A percentile compares a stretch with the other conserved stretches of the same genome.
phyloP scores from a whole-genome alignment of 2,329 filamentous ascomycete genomes.

The Zalaria obscura region DNA sequence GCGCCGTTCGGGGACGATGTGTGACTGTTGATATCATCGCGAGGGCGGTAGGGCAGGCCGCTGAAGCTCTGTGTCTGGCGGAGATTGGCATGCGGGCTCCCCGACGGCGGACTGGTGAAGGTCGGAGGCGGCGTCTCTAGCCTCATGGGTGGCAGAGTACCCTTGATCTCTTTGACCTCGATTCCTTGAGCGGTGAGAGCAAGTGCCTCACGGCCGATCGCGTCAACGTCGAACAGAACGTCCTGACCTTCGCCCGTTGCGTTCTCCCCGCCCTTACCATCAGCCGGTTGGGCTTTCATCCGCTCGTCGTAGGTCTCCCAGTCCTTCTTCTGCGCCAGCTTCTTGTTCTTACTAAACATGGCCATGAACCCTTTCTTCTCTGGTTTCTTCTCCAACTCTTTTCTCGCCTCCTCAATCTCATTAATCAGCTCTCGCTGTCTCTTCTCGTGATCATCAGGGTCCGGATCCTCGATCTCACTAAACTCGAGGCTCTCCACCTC shows the following conservation, averaged over 20 bases:
- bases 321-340: constrained; percentile 61
- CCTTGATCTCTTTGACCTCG: constrained; percentile 78
- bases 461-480: constrained; percentile 89
- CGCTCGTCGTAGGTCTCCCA: constrained; percentile 89
- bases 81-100: constrained; percentile 11
- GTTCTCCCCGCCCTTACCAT: constrained; percentile 31
- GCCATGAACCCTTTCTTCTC: constrained; percentile 52
- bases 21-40: constrained; percentile 1
- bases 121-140: constrained; percentile 30
- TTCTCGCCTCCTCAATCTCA: constrained; percentile 89
- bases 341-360: constrained; percentile 74
- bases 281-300: constrained; percentile 31
- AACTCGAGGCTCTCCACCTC: constrained; percentile 87
- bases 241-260: constrained; percentile 18
- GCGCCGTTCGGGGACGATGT: not conserved
- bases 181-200: constrained; percentile 61
- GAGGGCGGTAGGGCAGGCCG: not conserved
- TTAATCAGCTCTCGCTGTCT: constrained; percentile 86
- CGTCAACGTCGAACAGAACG: constrained; percentile 89
- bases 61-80: constrained; percentile 34
- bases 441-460: constrained; percentile 81
- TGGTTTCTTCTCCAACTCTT: constrained; percentile 67
- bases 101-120: constrained; percentile 1
- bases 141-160: constrained; percentile 82
- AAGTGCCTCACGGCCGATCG: constrained; percentile 55